phyloP scores from a whole-genome alignment of 2,329 filamentous ascomycete genomes.

The Zasmidium angulare region DNA sequence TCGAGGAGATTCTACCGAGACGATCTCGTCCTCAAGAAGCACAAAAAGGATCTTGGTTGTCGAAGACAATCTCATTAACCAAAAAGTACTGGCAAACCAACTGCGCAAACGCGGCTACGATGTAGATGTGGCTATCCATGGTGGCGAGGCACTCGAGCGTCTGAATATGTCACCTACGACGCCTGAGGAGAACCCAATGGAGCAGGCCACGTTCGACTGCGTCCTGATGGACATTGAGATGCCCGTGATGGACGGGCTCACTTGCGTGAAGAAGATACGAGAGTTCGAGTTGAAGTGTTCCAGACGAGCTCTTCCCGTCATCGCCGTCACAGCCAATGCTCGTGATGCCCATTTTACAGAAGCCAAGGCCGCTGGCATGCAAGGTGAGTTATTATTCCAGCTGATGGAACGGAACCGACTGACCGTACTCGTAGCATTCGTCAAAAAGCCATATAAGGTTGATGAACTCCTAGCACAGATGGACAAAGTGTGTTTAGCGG shows the following conservation, averaged over 20 bases:
- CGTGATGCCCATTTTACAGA: slow-evolving; percentile 27
- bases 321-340: slow-evolving; percentile 34
- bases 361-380: slow-evolving; percentile 29
- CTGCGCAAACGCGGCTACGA: slow-evolving; percentile 26
- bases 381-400: too few relatives aligned
- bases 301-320: slow-evolving; percentile 25
- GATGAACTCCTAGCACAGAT: slow-evolving; percentile 21
- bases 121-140: slow-evolving; percentile 27
- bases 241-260: slow-evolving; percentile 33
- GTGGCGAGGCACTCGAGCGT: slow-evolving; percentile 28
- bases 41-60: slow-evolving; percentile 18
- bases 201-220: slow-evolving; percentile 18
- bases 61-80: slow-evolving; percentile 34
- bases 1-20: too few relatives aligned
- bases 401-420: too few relatives aligned
- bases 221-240: slow-evolving; percentile 35
- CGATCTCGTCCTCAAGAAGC: not conserved
- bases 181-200: not conserved
- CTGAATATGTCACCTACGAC: slow-evolving; percentile 14
- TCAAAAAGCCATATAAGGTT: slow-evolving; percentile 25
- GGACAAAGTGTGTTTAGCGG: slow-evolving; percentile 9
- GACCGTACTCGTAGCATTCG: too few relatives aligned
- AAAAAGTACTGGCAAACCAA: slow-evolving; percentile 29
- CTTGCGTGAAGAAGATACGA: slow-evolving; percentile 27
- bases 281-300: slow-evolving; percentile 19